Evolutionary conservation across 2,329 filamentous ascomycete genomes (phyloP), one percentile per base, ranked within the genome.

Genomic region (Talaromyces sp.): DNA sequence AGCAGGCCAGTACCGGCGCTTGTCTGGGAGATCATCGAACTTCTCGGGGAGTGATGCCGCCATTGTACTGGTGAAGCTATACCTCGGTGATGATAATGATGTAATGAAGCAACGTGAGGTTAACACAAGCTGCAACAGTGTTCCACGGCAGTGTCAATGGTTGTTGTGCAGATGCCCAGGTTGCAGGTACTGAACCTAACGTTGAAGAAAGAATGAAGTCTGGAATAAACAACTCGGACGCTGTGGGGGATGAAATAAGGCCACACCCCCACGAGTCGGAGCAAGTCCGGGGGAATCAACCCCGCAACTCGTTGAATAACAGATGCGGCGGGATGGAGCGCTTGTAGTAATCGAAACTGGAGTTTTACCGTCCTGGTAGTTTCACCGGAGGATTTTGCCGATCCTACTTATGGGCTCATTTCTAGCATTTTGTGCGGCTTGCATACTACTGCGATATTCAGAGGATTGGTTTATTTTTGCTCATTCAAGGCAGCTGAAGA

Each of bases 1-100:
- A 1, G 71, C 76, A 13, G 74, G 68, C 81, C 80, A 83, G 54
- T 80, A 79, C 20, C 74, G 75, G 33, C 72, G 76, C 48, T 76
- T 77, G 58, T 83, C 74, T 0, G 78, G 76, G 5, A 83, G 76
- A 17, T 73, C 71, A 46, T 73, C 71, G 42, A 65, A 73, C 44
- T 56, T 71, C 17, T 67, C 60, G 14, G 69, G 70, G 2, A 72
- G 39, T 35, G 29, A 9, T 33, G 37, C 37, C 8, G 27, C 22
- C 46, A 41, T 49, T 17, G 13, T 41, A 17, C 3, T 16, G 22
- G 27, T 14, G 3, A 14, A 10, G 46, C 16, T 33, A 33, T 30
- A 32, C 11, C n/a, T n/a, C 24, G 17, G 27, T 16, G 39, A 14
- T 29, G 6, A 4, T n/a, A 22, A 16, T 6, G 27, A 35, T 47